phyloP scores from a whole-genome alignment of 768 basidiomycete genomes.

The Paxillus rubicundulus region DNA sequence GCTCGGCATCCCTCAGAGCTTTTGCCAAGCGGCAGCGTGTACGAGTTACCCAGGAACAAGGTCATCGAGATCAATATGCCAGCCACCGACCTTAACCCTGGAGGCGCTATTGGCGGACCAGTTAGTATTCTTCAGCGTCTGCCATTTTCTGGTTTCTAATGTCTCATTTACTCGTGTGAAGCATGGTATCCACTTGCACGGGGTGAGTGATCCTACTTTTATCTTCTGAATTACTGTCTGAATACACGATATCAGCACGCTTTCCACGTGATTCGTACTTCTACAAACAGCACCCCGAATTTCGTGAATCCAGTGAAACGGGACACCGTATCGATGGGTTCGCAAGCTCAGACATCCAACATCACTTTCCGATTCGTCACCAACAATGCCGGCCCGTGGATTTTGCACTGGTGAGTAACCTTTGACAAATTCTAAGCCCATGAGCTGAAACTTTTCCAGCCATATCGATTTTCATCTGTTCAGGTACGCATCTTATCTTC shows the following conservation, averaged over 20 bases:
- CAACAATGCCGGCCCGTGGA: constrained; percentile 66
- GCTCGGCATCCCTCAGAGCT: constrained; percentile 44
- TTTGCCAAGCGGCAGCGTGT: constrained; percentile 48
- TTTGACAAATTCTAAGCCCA: not conserved
- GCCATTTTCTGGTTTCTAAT: not conserved
- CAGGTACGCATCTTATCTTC: constrained; percentile 14
- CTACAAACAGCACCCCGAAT: constrained; percentile 32
- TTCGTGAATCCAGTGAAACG: constrained; percentile 38
- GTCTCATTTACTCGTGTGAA: constrained; percentile 2
- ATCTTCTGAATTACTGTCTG: not conserved
- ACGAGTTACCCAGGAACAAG: constrained; percentile 44
- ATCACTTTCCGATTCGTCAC: constrained; percentile 59
- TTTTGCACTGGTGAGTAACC: constrained; percentile 39
- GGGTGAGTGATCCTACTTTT: constrained; percentile 24
- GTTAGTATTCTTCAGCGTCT: constrained; percentile 15
- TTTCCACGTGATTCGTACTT: constrained; percentile 38
- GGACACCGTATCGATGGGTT: constrained; percentile 35
- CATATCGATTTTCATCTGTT: constrained; percentile 33
- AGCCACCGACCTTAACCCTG: constrained; percentile 31
- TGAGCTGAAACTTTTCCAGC: constrained; percentile 13
- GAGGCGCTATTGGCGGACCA: constrained; percentile 37
- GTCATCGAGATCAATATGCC: constrained; percentile 49
- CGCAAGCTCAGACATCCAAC: constrained; percentile 35
- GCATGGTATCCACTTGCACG: constrained; percentile 43
- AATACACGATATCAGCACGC: constrained; percentile 27